Conservation (phyloP, 805 yeast genomes). For the Cephaloascus fragrans region DNA sequence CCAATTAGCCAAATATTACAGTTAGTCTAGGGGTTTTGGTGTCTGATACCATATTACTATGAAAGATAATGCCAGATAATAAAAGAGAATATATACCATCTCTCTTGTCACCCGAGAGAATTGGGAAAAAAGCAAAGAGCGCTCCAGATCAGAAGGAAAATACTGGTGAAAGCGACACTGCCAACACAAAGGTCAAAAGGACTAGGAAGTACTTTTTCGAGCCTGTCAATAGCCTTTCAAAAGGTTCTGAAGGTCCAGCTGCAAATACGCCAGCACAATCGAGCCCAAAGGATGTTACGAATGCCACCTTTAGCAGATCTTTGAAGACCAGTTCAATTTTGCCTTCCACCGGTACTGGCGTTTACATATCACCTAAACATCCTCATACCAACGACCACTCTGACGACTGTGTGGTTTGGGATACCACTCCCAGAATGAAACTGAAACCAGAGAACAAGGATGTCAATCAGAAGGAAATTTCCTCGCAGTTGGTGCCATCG, state of each 20-base stretch:
- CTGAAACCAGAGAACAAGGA: background rate
- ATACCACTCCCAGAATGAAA: slow-evolving; percentile 23
- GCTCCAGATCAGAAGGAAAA: background rate
- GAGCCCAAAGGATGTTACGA: background rate
- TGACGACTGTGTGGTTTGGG: slow-evolving; percentile 30
- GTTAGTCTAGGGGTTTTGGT: too few relatives aligned
- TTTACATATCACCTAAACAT: background rate
- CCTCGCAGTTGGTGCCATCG: background rate
- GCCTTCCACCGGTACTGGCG: background rate
- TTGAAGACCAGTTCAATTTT: background rate
- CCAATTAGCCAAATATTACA: too few relatives aligned
- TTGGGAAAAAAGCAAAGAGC: background rate
- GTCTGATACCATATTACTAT: too few relatives aligned
- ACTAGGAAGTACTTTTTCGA: background rate
- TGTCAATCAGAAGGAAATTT: slow-evolving; percentile 1
- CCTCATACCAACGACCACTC: slow-evolving; percentile 8
- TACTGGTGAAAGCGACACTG: background rate
- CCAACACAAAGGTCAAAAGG: background rate
- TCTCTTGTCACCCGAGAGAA: background rate
- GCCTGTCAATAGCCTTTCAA: background rate
- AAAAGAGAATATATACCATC: background rate
- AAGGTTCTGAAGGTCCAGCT: background rate
- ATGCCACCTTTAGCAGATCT: background rate
- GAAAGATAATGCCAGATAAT: background rate
- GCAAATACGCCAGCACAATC: background rate